Conservation (phyloP, 805 yeast genomes). For the Sugiyamaella chiloensis region DNA sequence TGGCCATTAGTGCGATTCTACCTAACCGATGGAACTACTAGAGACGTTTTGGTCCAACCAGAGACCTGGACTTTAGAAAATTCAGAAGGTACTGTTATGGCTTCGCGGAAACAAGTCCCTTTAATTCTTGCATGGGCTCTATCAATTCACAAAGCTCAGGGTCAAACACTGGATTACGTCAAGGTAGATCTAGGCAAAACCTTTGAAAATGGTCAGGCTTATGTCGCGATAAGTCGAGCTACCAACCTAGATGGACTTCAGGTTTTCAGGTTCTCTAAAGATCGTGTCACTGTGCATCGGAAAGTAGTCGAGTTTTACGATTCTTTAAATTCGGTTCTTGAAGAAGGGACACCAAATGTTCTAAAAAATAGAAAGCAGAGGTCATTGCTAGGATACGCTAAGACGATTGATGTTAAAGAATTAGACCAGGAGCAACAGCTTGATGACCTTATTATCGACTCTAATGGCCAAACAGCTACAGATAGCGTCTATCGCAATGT, state of each 20-base stretch:
- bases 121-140: conserved; percentile 94
- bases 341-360: neutral
- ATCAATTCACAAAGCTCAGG: conserved; percentile 94
- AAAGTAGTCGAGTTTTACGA: conserved; percentile 69
- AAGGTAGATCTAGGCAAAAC: conserved; percentile 71
- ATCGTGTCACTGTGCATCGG: conserved; percentile 64
- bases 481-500: too few relatives aligned
- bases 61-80: conserved; percentile 82
- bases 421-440: too few relatives aligned
- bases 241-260: conserved; percentile 79
- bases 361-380: neutral
- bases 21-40: conserved; percentile 63
- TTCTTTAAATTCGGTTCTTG: conserved; percentile 35
- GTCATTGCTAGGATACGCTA: neutral
- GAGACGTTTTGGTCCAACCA: conserved; percentile 76
- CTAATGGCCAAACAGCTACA: neutral
- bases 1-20: conserved; percentile 78
- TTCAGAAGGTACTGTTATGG: conserved; percentile 63
- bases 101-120: conserved; percentile 77
- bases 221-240: conserved; percentile 93
- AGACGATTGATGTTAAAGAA: too few relatives aligned
- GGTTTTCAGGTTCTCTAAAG: conserved; percentile 64
- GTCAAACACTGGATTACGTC: conserved; percentile 77
- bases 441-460: neutral
- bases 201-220: conserved; percentile 93